Evolutionary conservation across 2,329 filamentous ascomycete species (phyloP), one percentile per base, ranked within the genome.

Genomic region (Huntiella abstrusa): DNA sequence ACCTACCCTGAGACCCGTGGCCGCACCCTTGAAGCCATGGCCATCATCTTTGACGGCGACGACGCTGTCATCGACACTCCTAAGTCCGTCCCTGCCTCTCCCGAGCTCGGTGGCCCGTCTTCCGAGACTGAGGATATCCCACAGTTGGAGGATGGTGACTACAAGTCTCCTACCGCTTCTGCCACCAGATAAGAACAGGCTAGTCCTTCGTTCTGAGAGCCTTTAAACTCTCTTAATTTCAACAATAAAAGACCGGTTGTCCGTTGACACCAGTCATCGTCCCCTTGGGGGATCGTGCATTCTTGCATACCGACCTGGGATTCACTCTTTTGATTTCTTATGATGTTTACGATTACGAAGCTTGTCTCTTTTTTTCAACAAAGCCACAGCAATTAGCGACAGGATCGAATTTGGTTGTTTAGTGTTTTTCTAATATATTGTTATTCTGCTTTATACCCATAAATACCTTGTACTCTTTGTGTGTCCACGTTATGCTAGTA

Each of bases 1-100:
- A 69, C 87, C 52, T 92, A 88, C 58, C 83, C 84, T 7, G 84
- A 92, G 62, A 92, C 84, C 0, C 80, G 80, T 51, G 84, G 51
- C 7, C 49, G 52, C 12, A 53, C 53, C 4, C 49, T 55, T 2
- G 53, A 55, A 43, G 52, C 52, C 33, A 49, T 54, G 38, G 51
- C 53, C 2, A 52, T 52, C 39, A 36, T 46, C 32, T 49, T 49
- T 33, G 47, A 49, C 15, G 47, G 47, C 2, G 43, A 49, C 5
- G 39, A 46, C n/a, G 34, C 43, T 6, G 15, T 4, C 13, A 40
- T 15, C 38, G 11, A 7, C 15, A 11, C 11, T 15, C 11, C n/a
- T 6, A 22, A 16, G 6, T 16, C 8, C 11, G 16, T 11, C 16
- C 17, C 38, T 11, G 38, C 15, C 22, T 28, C 22, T 10, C 22